A percentile compares a stretch with the other conserved stretches of the same genome.
phyloP scores from a whole-genome alignment of 2,329 filamentous ascomycete species.

The Aureobasidium sp. region DNA sequence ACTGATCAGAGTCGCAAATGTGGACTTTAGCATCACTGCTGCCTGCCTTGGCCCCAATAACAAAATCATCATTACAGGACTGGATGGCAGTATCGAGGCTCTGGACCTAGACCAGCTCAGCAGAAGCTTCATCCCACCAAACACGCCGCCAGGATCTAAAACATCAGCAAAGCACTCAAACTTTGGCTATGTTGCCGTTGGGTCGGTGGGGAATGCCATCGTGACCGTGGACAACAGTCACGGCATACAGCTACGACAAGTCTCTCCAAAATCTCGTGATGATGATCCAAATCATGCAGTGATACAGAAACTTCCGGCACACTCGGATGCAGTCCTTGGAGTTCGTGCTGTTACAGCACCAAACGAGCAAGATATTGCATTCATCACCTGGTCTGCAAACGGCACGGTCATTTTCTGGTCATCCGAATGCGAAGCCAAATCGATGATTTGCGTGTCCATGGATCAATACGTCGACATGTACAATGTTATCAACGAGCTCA shows the following conservation, averaged over 20 bases:
- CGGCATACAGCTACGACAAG: constrained; percentile 52
- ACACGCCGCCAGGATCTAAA: not conserved
- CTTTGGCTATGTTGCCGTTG: constrained; percentile 17
- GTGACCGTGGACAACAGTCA: constrained; percentile 63
- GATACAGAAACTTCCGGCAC: constrained; percentile 46
- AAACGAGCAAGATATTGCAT: constrained; percentile 59
- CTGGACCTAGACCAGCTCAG: constrained; percentile 34
- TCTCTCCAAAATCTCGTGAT: constrained; percentile 5
- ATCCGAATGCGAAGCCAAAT: constrained; percentile 60
- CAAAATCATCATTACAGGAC: constrained; percentile 62
- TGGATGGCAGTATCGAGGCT: constrained; percentile 49
- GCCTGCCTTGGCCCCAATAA: constrained; percentile 54
- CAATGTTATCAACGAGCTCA: constrained; percentile 50
- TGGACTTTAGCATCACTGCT: constrained; percentile 62
- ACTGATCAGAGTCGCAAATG: constrained; percentile 57
- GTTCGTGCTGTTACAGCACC: constrained; percentile 58
- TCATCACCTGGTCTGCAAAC: constrained; percentile 82
- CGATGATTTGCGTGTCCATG: constrained; percentile 59
- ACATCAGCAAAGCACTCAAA: not conserved
- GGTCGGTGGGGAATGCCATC: constrained; percentile 19
- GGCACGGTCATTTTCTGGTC: constrained; percentile 82
- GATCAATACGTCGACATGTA: constrained; percentile 52
- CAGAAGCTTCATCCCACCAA: constrained; percentile 1
- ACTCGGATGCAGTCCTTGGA: constrained; percentile 58
- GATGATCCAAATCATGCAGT: not conserved